Base-by-base conservation (phyloP, 1,139 yeast species). In the Kodamaea sp. region DNA sequence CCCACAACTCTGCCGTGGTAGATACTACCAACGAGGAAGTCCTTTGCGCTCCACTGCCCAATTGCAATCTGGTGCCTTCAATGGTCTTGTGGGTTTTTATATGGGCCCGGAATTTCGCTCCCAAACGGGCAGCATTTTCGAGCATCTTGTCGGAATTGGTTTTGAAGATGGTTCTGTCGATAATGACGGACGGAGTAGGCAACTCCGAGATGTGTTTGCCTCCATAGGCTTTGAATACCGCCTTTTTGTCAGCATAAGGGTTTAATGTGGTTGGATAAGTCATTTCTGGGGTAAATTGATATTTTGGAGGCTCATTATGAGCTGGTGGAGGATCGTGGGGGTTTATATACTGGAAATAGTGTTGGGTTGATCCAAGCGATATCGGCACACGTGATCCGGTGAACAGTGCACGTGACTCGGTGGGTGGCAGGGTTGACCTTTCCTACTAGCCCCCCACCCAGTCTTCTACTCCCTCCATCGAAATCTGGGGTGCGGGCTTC, bases 71-170 rank as follows among this genome's bases (percentile, higher is more conserved):
- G 13, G 51, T 57, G 25, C 62, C 75, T 53, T 52, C 77, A 33
- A 42, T 57, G 51, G 58, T 69, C 56, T 84, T 85, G 55, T 83
- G 90, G 1, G 94, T 85, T 58, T 85, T 85, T 18, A 85, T 78
- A 51, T 84, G 94, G 3, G 86, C 81, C 37, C 90, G 61, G 55
- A 76, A 82, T 13, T 53, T 60, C 5, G 62, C 71, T 37, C 45
- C 43, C 26, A 67, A 46, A 1, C 46, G 41, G 4, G 34, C 22
- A 6, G 70, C 67, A 37, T 55, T 61, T 2, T 33, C 40, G 14
- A 65, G 56, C 72, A 66, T 66, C 22, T 48, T 50, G 9, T 53
- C 50, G 34, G 64, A 45, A 28, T 66, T 67, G 15, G 22, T 31
- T 12, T 36, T 34, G 39, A 62, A 65, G 26, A 41, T 44, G 5